Evolutionary conservation across 2,329 filamentous ascomycete genomes (phyloP).

Genomic region (Didymellaceae sp.): DNA sequence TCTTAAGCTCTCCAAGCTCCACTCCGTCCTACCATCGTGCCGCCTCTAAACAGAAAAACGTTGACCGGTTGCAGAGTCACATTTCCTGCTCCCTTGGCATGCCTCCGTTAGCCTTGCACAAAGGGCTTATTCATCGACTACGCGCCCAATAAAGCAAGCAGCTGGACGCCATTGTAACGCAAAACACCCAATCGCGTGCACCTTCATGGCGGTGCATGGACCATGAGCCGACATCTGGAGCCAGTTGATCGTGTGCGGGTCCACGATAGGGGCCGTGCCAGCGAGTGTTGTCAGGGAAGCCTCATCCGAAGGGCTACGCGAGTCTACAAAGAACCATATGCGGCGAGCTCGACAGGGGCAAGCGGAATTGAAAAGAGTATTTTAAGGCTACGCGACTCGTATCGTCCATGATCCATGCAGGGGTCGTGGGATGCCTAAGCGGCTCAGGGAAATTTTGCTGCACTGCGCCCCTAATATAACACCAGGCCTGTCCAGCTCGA

Average conservation of each 20-base stretch:
- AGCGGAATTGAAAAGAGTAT: conserved; percentile 15
- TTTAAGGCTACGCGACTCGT: conserved; percentile 12
- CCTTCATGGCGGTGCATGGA: background rate
- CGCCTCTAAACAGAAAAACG: conserved; percentile 20
- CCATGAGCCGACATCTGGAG: background rate
- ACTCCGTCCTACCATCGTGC: conserved; percentile 11
- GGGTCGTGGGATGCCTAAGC: conserved; percentile 16
- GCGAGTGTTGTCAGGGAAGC: conserved; percentile 8
- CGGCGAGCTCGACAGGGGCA: conserved; percentile 7
- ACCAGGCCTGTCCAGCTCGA: background rate
- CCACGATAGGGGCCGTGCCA: conserved; percentile 6
- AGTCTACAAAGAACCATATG: conserved; percentile 7
- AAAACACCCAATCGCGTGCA: conserved; percentile 4
- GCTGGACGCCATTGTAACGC: conserved; percentile 12
- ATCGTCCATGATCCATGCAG: conserved; percentile 4
- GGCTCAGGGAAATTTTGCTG: conserved; percentile 12
- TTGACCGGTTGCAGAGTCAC: conserved; percentile 33
- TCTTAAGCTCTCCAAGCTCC: conserved; percentile 30
- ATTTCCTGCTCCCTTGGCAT: conserved; percentile 27
- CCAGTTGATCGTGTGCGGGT: background rate
- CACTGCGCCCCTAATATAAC: conserved; percentile 16
- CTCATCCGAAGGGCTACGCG: conserved; percentile 1
- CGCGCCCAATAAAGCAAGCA: conserved; percentile 14
- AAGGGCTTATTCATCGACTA: conserved; percentile 9
- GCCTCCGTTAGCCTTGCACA: conserved; percentile 27